Conservation (phyloP, 208 protist genomes). For the Trypanosoma brucei region DNA sequence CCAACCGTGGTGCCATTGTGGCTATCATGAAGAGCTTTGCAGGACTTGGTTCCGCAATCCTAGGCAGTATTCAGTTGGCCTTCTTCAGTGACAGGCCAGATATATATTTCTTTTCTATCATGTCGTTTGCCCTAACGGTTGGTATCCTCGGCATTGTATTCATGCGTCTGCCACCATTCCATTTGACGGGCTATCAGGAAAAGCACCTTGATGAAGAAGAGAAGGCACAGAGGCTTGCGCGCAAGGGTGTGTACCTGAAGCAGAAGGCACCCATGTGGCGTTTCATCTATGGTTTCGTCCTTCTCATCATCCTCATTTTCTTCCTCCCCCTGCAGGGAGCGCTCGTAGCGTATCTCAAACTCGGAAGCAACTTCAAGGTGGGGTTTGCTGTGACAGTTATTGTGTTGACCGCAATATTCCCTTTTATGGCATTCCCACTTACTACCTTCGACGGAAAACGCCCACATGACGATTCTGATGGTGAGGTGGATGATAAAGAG, state of each 20-base stretch:
- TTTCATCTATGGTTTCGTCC: conserved; percentile 52
- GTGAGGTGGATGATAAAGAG: background rate
- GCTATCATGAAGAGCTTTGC: conserved; percentile 50
- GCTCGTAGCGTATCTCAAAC: conserved; percentile 32
- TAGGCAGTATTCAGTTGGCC: conserved; percentile 36
- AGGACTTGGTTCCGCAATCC: conserved; percentile 39
- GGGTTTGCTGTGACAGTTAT: conserved; percentile 44
- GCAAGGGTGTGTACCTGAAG: conserved; percentile 51
- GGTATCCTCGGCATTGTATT: conserved; percentile 41
- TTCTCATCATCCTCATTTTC: conserved; percentile 55
- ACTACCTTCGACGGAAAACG: conserved; percentile 30
- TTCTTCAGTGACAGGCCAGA: conserved; percentile 51
- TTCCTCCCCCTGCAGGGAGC: conserved; percentile 63
- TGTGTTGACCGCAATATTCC: conserved; percentile 25
- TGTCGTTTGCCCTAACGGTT: conserved; percentile 29
- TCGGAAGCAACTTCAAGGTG: conserved; percentile 23
- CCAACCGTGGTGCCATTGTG: conserved; percentile 34
- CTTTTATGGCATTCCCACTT: conserved; percentile 49
- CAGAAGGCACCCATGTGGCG: conserved; percentile 64
- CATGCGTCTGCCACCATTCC: conserved; percentile 59
- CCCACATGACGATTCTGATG: background rate
- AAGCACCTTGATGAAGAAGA: conserved; percentile 32
- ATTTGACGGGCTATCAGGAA: conserved; percentile 60
- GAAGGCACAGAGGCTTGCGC: conserved; percentile 26
- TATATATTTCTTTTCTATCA: conserved; percentile 58